Evolutionary conservation across 352 stramenopile species (phyloP), one percentile per base, ranked within the genome.

Genomic region (Globisporangium spiculum): DNA sequence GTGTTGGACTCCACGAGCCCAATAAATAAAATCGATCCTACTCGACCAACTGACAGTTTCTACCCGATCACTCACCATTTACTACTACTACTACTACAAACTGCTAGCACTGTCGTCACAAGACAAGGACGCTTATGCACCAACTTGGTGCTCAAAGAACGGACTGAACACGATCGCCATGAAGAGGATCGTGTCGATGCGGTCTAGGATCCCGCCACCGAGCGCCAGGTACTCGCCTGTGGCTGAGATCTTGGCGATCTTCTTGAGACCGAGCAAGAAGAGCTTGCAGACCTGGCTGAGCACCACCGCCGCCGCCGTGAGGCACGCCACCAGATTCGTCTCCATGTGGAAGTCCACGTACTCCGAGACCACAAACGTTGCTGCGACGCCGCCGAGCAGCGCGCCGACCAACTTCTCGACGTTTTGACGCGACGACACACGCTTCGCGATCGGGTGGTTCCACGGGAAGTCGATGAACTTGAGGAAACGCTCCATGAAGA

Each of bases 191-290:
- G 80, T 83, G 67, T 91, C 83, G 20, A 91, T 62, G 26, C 77
- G 79, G 52, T 89, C 83, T 18, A 91, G 72, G 4, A 87, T 69
- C 46, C 83, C 83, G 14, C 79, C 80, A n/a, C 83, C 80, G 36
- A 83, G 62, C 8, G 60, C 41, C 18, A 87, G 55, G 44, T 89
- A 89, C 12, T 72, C 65, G 14, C 79, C 79, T 0, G 83, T 87
- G 36, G 60, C 71, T 3, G 74, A 66, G 18, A 89, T 64, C 53
- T 81, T 79, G 60, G 79, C 79, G 8, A 91, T 67, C 59, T 89
- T 88, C 67, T 91, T 89, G 59, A 91, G 68, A 55, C 80, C 87
- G 18, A 85, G 58, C 3, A 91, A 75, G 61, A 86, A 80, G 38
- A 91, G 71, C 36, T 91, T 91, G 53, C 71, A 74, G 0, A 87